A percentile compares a stretch with the other conserved stretches of the same genome.
phyloP scores from a whole-genome alignment of 2,329 filamentous ascomycete species.

The Fusarium paranaense region DNA sequence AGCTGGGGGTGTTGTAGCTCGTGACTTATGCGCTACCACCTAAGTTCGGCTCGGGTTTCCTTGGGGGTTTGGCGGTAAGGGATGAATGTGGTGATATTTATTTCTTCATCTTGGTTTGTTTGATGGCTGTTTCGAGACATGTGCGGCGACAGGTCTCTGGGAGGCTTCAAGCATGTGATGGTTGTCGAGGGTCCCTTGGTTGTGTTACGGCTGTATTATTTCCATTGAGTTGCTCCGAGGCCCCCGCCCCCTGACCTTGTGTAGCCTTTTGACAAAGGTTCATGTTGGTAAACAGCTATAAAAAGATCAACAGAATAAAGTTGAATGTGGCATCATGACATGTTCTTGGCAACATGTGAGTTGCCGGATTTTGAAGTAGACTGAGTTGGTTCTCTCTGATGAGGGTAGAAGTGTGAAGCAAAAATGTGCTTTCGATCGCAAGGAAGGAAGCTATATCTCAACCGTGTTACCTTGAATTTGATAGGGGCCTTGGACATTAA shows the following conservation, averaged over 20 bases:
- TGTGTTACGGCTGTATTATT: too few relatives aligned
- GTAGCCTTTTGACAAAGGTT: too few relatives aligned
- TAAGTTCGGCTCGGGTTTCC: slow-evolving; percentile 9
- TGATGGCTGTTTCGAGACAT: not conserved
- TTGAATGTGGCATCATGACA: not conserved
- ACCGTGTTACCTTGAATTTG: not conserved
- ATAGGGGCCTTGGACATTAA: not conserved
- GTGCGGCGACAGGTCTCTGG: not conserved
- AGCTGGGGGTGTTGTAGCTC: not conserved
- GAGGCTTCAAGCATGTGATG: too few relatives aligned
- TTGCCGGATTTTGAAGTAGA: not conserved
- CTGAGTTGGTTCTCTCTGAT: not conserved
- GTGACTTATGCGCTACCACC: not conserved
- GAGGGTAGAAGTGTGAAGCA: not conserved
- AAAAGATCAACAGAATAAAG: not conserved
- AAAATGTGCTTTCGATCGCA: not conserved
- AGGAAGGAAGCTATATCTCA: not conserved
- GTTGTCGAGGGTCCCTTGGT: not conserved
- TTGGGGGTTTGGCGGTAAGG: not conserved
- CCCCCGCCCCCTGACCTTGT: too few relatives aligned
- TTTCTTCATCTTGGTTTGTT: not conserved
- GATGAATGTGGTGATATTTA: not conserved
- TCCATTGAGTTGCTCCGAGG: too few relatives aligned
- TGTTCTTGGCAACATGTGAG: not conserved
- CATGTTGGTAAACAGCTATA: not conserved